Base-by-base conservation (phyloP, 2,329 filamentous ascomycete species). In the Paraphoma sp. region DNA sequence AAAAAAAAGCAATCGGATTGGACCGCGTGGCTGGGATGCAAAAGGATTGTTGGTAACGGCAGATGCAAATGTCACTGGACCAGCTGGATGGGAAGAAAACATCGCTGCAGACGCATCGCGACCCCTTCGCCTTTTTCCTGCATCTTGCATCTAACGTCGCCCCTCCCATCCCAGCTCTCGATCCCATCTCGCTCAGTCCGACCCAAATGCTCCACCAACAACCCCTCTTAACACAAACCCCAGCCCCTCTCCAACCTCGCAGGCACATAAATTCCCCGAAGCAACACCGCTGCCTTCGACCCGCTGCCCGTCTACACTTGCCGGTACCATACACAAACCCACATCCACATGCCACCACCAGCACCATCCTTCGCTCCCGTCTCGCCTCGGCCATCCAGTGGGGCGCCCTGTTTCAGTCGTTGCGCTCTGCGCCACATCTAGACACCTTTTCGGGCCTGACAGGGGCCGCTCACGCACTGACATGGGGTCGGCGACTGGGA, bases 381-480 rank as follows among this genome's bases (percentile, higher is more conserved):
- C n/a, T n/a, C 18, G n/a, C 41, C 18, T 23, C 9, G 10, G 8
- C 18, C 18, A 43, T 23, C 41, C 18, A 17, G 41, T 8, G n/a
- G 14, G 33, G 33, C 33, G 33, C 33, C 33, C 33, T 36, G 50
- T 45, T 52, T 52, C 50, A 52, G 29, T 12, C 50, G 18, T 43
- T 18, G n/a, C 31, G 29, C 4, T n/a, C 2, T 46, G 33, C 30
- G 50, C 50, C 50, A 52, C 50, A 30, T 14, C 50, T 46, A 52
- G 50, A 43, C 30, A 47, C n/a, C 7, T 18, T 42, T 33, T 18
- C 14, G 51, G 51, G 28, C 16, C 8, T 53, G 51, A 53, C 51
- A 48, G 51, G 44, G 23, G 12, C 16, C 33, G 33, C 23, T 23
- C 33, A 14, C 33, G 14, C 14, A 10, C 33, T 42, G 14, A 30